These are phyloP conservation scores for Gymnopus androsaceus DNA, from an alignment of 1,284 basidiomycete genomes.

Conservation along the genomic window DNA sequence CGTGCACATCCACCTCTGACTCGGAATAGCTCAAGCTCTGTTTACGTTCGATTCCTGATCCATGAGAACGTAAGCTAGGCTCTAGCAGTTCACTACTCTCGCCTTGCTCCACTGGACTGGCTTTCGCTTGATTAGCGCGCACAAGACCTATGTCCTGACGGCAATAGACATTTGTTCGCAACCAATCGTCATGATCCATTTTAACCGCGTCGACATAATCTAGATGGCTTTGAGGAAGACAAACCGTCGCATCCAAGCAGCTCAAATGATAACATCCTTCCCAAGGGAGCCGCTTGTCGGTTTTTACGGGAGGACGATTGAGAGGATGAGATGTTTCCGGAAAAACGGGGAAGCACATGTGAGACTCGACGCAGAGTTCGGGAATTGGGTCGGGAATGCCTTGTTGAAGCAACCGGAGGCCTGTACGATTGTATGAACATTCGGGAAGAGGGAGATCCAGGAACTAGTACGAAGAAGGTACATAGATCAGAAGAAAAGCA, in stretches of 20 bases:
- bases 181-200: too few species aligned
- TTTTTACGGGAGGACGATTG: constrained; percentile 4
- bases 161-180: too few species aligned
- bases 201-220: constrained; percentile 21
- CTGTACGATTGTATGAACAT: not conserved
- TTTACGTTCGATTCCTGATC: too few species aligned
- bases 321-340: not conserved
- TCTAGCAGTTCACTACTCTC: too few species aligned
- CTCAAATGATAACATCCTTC: constrained; percentile 15
- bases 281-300: not conserved
- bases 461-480: not conserved
- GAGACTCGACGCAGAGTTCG: not conserved
- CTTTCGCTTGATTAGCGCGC: too few species aligned
- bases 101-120: too few species aligned
- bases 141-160: too few species aligned
- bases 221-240: constrained; percentile 16
- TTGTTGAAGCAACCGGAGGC: not conserved
- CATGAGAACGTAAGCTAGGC: too few species aligned
- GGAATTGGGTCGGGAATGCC: not conserved
- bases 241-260: not conserved
- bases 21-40: too few species aligned
- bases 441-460: not conserved
- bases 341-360: not conserved
- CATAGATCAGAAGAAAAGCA: not conserved
- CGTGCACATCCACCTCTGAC: too few species aligned